Base-by-base conservation (phyloP, 192 early-diverging fungal species). In the Backusella circina region DNA sequence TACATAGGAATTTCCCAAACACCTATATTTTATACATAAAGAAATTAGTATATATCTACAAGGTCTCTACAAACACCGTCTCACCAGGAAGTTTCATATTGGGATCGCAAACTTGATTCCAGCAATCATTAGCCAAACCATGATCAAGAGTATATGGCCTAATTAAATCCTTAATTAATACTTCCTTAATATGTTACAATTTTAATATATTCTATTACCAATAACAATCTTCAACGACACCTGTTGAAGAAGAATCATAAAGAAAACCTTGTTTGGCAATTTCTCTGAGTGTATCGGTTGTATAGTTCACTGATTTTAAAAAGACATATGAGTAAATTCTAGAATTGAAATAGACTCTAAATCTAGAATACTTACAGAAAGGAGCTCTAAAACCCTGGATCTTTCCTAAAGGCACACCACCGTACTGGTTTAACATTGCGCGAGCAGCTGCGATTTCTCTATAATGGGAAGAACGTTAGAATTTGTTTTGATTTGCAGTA, bases 1-100 rank as follows among this genome's bases (percentile, higher is more conserved):
- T 88, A 83, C 86, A 92, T 90, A 18, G 91, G 90, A 36, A 92
- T 80, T 81, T 92, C 90, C 88, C 89, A 92, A 64, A 92, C 78
- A 18, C 90, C 73, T 74, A 39, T 44, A 32, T 23, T 30, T 70
- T 61, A 26, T 61, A 12, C 10, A 28, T 9, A 28, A 61, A 61
- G 50, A 12, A 50, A 9, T n/a, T 41, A 38, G 35, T n/a, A 23
- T 23, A 70, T 2, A 30, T 44, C 9, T 61, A 61, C 8, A 0
- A 12, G 51, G 3, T 1, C 18, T 21, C 9, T 68, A 37, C 35
- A 37, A 70, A 13, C 28, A 7, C 30, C 41, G 35, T 57, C n/a
- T 73, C 47, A 74, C 73, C 90, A 5, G 88, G 87, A 39, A 84
- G 68, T 13, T 72, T 74, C 35, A 82, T 73, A 5, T 70, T 47